These are phyloP conservation scores for Leucocoprinus leucothites DNA, from an alignment of 768 basidiomycete species.

Conservation along the genomic window DNA sequence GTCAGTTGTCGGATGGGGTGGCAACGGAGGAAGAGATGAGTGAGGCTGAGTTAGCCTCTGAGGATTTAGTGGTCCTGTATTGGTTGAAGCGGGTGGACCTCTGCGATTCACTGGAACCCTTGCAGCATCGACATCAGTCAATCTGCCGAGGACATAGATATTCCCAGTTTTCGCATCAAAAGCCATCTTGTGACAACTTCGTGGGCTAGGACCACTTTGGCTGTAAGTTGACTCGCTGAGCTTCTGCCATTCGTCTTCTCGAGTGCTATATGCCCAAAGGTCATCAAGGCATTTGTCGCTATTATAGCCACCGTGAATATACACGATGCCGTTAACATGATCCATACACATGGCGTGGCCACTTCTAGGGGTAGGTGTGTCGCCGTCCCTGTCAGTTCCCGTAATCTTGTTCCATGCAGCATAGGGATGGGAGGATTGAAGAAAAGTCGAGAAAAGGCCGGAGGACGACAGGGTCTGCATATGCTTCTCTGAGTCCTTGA, in stretches of 20 bases:
- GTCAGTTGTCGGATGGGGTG: conserved; percentile 5
- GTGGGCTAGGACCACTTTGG: conserved; percentile 67
- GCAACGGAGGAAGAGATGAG: background rate
- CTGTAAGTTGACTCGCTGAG: conserved; percentile 52
- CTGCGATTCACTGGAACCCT: conserved; percentile 1
- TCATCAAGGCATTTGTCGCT: conserved; percentile 72
- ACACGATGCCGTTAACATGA: conserved; percentile 54
- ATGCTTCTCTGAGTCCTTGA: conserved; percentile 52
- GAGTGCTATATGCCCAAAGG: conserved; percentile 72
- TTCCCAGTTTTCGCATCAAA: conserved; percentile 69
- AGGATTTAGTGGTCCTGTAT: background rate
- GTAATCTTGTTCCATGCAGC: conserved; percentile 59
- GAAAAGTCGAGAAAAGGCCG: conserved; percentile 60
- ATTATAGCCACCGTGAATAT: conserved; percentile 80
- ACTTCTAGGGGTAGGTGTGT: conserved; percentile 64
- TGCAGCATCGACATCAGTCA: conserved; percentile 51
- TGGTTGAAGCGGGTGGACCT: background rate
- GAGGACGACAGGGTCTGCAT: conserved; percentile 46
- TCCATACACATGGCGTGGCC: conserved; percentile 86
- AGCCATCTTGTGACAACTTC: conserved; percentile 81
- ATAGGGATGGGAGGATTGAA: conserved; percentile 54
- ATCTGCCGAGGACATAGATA: conserved; percentile 71
- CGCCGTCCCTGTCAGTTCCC: conserved; percentile 62
- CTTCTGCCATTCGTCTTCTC: conserved; percentile 56
- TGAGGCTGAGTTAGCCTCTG: background rate